Percentiles rank a stretch among this genome's conserved stretches.
Conservation (phyloP, 257 asterid genomes). For the Scutellaria barbata region DNA sequence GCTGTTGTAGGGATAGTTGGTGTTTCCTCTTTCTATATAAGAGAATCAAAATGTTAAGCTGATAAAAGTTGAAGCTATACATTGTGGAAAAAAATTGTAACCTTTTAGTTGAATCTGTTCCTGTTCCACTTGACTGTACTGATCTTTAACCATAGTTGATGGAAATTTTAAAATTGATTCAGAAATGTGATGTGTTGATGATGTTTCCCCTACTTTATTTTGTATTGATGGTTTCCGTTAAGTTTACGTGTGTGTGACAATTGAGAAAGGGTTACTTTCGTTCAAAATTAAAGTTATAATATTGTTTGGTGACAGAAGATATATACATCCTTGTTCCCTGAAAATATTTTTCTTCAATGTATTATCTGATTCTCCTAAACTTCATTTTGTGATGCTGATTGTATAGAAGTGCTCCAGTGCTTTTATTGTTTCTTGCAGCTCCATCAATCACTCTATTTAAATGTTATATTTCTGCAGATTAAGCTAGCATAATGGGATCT, state of each 20-base stretch:
- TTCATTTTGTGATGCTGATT: not conserved
- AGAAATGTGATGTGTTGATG: conserved; percentile 2
- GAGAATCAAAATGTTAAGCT: not conserved
- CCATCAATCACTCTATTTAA: not conserved
- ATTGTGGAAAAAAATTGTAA: not conserved
- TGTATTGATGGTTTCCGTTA: not conserved
- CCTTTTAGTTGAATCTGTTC: not conserved
- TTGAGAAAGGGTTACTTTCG: not conserved
- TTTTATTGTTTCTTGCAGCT: not conserved
- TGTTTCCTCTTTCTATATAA: not conserved
- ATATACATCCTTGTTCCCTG: not conserved
- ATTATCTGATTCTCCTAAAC: conserved; percentile 10
- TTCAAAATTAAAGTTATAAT: not conserved
- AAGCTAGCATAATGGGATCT: conserved; percentile 67
- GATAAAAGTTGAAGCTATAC: not conserved
- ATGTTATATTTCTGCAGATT: conserved; percentile 29
- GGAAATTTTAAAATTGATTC: conserved; percentile 2
- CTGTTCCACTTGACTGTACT: not conserved
- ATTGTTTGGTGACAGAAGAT: not conserved
- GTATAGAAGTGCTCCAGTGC: no score
- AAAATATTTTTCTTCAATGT: not conserved
- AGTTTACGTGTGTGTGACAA: not conserved
- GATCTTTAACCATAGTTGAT: not conserved
- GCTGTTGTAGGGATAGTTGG: not conserved
- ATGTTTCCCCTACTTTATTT: conserved; percentile 5